phyloP scores from a whole-genome alignment of 495 filamentous ascomycete genomes.

The Tirmania nivea region DNA sequence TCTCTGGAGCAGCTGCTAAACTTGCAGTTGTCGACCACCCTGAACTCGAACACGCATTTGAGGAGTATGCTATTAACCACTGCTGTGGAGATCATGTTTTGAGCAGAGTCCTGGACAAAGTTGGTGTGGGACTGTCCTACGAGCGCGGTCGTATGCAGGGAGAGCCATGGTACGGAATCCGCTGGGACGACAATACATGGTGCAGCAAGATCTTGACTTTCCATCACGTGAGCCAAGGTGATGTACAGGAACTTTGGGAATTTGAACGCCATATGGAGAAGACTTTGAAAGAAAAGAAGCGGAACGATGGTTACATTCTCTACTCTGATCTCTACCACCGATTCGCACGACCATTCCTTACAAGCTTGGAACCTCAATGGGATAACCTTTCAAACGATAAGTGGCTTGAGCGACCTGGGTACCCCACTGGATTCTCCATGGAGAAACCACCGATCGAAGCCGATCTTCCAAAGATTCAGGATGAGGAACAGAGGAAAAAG shows the following conservation, averaged over 20 bases:
- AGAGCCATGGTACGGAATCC: neutral
- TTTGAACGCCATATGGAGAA: neutral
- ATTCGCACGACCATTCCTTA: neutral
- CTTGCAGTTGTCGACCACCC: slow-evolving; percentile 26
- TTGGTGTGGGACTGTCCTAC: neutral
- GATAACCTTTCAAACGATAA: neutral
- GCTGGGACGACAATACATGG: neutral
- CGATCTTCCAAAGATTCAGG: neutral
- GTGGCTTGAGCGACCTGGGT: neutral
- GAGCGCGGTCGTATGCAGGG: neutral
- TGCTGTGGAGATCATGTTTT: slow-evolving; percentile 54
- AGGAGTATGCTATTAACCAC: slow-evolving; percentile 30
- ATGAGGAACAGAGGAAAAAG: neutral
- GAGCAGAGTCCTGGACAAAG: neutral
- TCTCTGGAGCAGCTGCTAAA: slow-evolving; percentile 35
- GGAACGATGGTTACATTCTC: neutral
- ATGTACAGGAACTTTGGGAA: neutral
- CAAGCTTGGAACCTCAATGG: neutral
- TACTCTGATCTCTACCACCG: neutral
- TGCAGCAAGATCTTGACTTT: neutral
- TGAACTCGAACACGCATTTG: slow-evolving; percentile 27
- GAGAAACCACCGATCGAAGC: neutral
- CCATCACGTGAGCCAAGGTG: neutral
- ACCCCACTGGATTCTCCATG: neutral
- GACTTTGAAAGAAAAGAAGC: neutral